phyloP scores from a whole-genome alignment of 2,329 filamentous ascomycete species.

The Colletotrichum destructivum region DNA sequence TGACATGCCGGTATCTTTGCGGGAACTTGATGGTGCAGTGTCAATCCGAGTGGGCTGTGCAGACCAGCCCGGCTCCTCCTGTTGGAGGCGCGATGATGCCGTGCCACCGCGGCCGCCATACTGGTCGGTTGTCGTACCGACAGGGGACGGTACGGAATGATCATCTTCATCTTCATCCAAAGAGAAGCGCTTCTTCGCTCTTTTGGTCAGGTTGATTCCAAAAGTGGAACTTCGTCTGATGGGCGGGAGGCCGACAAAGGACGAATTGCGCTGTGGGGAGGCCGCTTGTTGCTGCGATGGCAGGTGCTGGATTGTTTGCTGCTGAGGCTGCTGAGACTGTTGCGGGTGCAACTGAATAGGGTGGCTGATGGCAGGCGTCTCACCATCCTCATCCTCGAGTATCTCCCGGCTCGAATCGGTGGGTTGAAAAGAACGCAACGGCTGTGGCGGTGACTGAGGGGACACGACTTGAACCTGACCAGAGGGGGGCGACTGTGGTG shows the following conservation, averaged over 20 bases:
- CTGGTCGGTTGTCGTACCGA: constrained; percentile 10
- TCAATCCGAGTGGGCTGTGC: constrained; percentile 24
- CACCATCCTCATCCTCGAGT: neutral
- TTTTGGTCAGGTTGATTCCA: constrained; percentile 56
- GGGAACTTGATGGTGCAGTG: constrained; percentile 17
- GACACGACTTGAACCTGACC: constrained; percentile 47
- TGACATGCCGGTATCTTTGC: constrained; percentile 30
- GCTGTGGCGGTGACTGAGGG: constrained; percentile 32
- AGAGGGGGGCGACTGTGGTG: constrained; percentile 46
- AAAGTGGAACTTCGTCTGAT: constrained; percentile 73
- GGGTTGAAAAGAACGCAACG: constrained; percentile 18
- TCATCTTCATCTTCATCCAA: constrained; percentile 54
- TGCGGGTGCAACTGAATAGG: neutral
- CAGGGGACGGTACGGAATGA: constrained; percentile 13
- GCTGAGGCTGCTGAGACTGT: constrained; percentile 25
- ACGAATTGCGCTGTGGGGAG: constrained; percentile 60
- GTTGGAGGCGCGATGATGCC: constrained; percentile 6
- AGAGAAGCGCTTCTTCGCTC: constrained; percentile 52
- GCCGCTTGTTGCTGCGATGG: constrained; percentile 43
- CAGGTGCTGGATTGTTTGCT: constrained; percentile 40
- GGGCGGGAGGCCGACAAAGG: constrained; percentile 71
- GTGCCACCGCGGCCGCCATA: neutral
- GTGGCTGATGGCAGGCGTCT: neutral
- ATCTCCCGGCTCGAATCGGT: constrained; percentile 19
- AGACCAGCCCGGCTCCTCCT: neutral